phyloP scores from a whole-genome alignment of 2,329 filamentous ascomycete species.

The Diaporthe ampelina region DNA sequence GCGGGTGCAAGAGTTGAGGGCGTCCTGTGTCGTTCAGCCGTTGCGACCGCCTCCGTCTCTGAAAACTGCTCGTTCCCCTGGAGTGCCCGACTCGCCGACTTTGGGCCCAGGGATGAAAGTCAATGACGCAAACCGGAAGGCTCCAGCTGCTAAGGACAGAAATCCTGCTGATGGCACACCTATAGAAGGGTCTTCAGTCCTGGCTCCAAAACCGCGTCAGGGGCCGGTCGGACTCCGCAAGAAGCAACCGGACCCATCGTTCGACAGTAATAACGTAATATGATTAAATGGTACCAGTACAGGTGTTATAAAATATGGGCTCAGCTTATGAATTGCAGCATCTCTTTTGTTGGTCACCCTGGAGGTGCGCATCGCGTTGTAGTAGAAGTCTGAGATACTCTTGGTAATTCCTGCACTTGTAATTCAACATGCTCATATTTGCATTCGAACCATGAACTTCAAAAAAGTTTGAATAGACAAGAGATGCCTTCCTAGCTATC shows the following conservation, averaged over 20 bases:
- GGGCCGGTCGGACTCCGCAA: background rate
- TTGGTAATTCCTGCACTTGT: background rate
- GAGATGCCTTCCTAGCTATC: background rate
- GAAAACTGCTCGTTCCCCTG: background rate
- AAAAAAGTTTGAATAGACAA: no score
- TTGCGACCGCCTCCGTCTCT: background rate
- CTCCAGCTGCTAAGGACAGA: background rate
- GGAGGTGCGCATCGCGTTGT: background rate
- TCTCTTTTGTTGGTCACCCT: background rate
- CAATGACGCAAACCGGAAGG: background rate
- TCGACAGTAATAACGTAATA: background rate
- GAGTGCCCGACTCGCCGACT: slow-evolving; percentile 2
- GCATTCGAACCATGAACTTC: background rate
- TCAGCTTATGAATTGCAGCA: background rate
- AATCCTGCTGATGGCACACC: background rate
- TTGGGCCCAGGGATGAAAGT: background rate
- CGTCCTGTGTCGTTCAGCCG: background rate
- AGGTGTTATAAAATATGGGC: no score
- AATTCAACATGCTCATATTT: background rate
- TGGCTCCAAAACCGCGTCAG: background rate
- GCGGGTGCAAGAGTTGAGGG: slow-evolving; percentile 1
- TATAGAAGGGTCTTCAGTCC: background rate
- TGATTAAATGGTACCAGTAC: background rate
- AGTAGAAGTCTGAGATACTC: background rate
- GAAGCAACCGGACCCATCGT: background rate